Percentiles rank a stretch among this genome's conserved stretches.
phyloP scores from a whole-genome alignment of 2,329 filamentous ascomycete genomes.

The Colletotrichum navitas region DNA sequence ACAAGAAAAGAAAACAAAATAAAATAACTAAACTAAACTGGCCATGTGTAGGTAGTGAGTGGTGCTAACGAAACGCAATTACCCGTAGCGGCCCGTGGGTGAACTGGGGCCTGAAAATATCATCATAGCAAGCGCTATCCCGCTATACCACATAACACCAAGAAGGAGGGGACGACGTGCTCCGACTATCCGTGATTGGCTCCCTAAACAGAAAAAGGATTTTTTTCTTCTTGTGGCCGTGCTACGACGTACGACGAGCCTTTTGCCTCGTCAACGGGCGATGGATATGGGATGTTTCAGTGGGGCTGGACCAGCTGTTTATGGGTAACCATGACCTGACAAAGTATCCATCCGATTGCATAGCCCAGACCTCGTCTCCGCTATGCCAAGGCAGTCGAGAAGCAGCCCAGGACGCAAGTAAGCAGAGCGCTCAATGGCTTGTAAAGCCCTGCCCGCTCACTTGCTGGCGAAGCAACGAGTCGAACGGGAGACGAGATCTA shows the following conservation, averaged over 20 bases:
- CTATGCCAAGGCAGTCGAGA: slow-evolving; percentile 24
- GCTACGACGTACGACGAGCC: slow-evolving; percentile 25
- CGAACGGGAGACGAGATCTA: neutral
- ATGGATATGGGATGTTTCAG: neutral
- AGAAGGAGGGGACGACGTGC: neutral
- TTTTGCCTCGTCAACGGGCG: slow-evolving; percentile 6
- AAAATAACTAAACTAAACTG: too few relatives aligned
- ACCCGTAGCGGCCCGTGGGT: neutral
- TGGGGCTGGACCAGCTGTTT: neutral
- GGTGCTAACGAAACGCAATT: slow-evolving; percentile 11
- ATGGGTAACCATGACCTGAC: neutral
- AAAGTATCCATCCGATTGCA: neutral
- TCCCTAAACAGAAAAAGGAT: neutral
- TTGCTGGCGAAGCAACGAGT: slow-evolving; percentile 18
- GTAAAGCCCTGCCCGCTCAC: slow-evolving; percentile 13
- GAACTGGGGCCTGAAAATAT: neutral
- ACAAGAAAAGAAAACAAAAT: too few relatives aligned
- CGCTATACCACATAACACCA: neutral
- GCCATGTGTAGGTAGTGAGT: neutral
- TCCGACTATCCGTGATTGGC: neutral
- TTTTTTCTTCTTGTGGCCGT: neutral
- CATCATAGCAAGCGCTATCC: neutral
- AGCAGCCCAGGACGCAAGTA: slow-evolving; percentile 20
- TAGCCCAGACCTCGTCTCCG: neutral
- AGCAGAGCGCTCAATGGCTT: slow-evolving; percentile 9